phyloP scores from a whole-genome alignment of 139 green algal species.

The Zygnema circumcarinatum region DNA sequence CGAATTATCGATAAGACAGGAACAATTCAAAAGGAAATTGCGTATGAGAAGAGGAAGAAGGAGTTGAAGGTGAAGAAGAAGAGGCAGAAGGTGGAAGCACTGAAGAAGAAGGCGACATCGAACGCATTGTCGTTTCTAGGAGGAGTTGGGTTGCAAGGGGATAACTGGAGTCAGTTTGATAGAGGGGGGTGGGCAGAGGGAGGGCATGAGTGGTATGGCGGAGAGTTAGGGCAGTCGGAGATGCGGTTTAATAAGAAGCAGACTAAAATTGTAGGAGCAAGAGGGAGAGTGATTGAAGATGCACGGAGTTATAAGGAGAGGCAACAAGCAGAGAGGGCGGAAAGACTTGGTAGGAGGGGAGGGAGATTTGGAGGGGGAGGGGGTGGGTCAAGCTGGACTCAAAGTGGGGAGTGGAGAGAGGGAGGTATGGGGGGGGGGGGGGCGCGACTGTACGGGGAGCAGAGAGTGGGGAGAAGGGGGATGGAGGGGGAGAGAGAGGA shows the following conservation, averaged over 20 bases:
- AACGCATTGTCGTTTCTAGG: neutral
- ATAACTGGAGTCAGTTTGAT: neutral
- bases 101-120: neutral
- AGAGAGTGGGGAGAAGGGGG: neutral
- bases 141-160: neutral
- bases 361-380: constrained; percentile 9
- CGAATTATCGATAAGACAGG: neutral
- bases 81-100: neutral
- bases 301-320: neutral
- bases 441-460: neutral
- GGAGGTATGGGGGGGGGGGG: neutral
- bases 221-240: neutral
- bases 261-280: neutral
- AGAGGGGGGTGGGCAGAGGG: constrained; percentile 11
- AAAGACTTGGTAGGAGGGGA: neutral
- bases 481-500: neutral
- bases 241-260: neutral
- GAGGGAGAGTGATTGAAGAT: constrained; percentile 5
- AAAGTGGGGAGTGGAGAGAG: constrained; percentile 25
- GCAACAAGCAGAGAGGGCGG: neutral
- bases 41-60: neutral
- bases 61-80: neutral
- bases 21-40: neutral
- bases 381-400: neutral
- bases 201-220: neutral